These are phyloP conservation scores for Phytopythium boreale DNA, from an alignment of 352 stramenopile genomes.

Conservation along the genomic window DNA sequence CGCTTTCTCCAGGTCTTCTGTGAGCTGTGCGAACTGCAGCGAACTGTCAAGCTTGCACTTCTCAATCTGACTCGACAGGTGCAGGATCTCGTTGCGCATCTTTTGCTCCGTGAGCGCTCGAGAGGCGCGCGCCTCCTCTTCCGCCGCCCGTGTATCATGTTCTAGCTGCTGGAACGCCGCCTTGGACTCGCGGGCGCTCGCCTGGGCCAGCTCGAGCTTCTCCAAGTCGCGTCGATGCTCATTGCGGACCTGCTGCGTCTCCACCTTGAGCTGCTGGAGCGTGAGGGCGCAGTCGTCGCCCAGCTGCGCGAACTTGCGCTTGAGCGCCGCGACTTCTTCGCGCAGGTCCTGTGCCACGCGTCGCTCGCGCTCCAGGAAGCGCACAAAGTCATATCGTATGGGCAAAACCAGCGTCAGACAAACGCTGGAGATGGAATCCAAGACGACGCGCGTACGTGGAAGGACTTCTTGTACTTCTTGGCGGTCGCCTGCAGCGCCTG, in stretches of 20 bases:
- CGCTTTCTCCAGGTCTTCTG: slow-evolving; percentile 22
- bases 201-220: slow-evolving; percentile 8
- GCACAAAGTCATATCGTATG: slow-evolving; percentile 56
- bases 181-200: slow-evolving; percentile 11
- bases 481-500: slow-evolving; percentile 66
- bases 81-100: slow-evolving; percentile 57
- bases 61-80: slow-evolving; percentile 53
- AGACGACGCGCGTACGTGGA: slow-evolving; percentile 35
- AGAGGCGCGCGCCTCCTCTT: slow-evolving; percentile 31
- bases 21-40: slow-evolving; percentile 34
- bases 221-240: slow-evolving; percentile 16
- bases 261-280: slow-evolving; percentile 1
- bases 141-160: neutral
- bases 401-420: slow-evolving; percentile 1
- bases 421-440: neutral
- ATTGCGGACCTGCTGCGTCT: slow-evolving; percentile 15
- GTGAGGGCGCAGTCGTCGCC: slow-evolving; percentile 7
- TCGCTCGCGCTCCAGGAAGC: slow-evolving; percentile 66
- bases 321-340: slow-evolving; percentile 33
- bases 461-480: slow-evolving; percentile 70
- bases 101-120: slow-evolving; percentile 53
- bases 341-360: slow-evolving; percentile 34
- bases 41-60: slow-evolving; percentile 37
- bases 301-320: slow-evolving; percentile 32
- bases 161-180: slow-evolving; percentile 24